Conservation (phyloP, 441 rosid species). For the Hypseocharis bilobata region DNA sequence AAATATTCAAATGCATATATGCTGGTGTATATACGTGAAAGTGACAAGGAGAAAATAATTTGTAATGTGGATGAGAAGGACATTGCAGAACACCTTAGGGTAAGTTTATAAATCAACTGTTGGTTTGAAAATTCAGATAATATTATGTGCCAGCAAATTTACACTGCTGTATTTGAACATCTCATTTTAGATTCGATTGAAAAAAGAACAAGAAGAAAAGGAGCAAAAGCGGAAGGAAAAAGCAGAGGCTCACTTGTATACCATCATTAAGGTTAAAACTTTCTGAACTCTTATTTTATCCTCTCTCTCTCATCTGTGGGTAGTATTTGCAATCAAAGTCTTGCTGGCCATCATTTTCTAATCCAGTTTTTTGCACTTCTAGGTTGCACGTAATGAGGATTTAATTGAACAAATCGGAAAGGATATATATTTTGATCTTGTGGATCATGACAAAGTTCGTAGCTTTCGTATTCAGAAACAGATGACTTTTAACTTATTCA, state of each 20-base stretch:
- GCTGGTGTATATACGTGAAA: conserved; percentile 94
- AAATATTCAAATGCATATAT: conserved; percentile 92
- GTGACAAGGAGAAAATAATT: conserved; percentile 86
- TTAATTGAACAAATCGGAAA: conserved; percentile 69
- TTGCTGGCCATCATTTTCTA: conserved; percentile 19
- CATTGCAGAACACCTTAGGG: conserved; percentile 91
- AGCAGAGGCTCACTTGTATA: conserved; percentile 84
- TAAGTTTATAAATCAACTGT: conserved; percentile 27
- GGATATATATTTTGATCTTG: conserved; percentile 66
- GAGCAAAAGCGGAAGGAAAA: conserved; percentile 71
- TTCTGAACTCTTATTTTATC: conserved; percentile 7
- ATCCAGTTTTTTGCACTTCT: conserved; percentile 33
- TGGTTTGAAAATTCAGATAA: not conserved
- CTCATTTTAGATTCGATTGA: conserved; percentile 62
- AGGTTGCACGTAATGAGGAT: conserved; percentile 93
- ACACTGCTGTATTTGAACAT: not conserved
- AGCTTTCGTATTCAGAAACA: conserved; percentile 70
- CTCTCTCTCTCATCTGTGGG: conserved; percentile 27
- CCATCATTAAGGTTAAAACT: conserved; percentile 66
- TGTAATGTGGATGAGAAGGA: conserved; percentile 93
- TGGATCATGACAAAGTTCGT: conserved; percentile 67
- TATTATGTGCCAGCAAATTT: not conserved
- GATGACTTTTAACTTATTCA: conserved; percentile 44
- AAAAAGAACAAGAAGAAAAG: conserved; percentile 88
- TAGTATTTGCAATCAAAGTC: conserved; percentile 29